A percentile compares a stretch with the other conserved stretches of the same genome.
phyloP scores from a whole-genome alignment of 352 stramenopile genomes.

The Phytophthora colocasiae region DNA sequence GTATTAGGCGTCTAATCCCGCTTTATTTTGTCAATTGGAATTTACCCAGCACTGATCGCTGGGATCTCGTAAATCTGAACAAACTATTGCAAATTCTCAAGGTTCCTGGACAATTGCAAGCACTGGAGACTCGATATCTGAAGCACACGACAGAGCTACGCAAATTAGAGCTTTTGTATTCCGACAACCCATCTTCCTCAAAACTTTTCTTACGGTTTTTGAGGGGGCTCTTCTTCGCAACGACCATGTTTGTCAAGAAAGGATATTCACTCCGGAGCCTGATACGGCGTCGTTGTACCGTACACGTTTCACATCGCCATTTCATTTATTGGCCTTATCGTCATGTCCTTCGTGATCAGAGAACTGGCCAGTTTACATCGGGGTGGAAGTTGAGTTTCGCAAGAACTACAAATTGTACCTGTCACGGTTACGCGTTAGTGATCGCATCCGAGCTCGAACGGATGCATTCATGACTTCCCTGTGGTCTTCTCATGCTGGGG shows the following conservation, averaged over 20 bases:
- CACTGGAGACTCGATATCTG: conserved; percentile 52
- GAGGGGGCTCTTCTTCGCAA: conserved; percentile 53
- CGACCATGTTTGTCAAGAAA: conserved; percentile 53
- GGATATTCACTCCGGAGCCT: conserved; percentile 48
- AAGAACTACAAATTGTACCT: conserved; percentile 68
- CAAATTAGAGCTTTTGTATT: conserved; percentile 55
- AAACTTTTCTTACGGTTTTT: conserved; percentile 41
- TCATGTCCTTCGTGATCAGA: conserved; percentile 60
- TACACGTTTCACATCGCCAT: conserved; percentile 53
- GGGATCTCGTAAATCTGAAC: conserved; percentile 58
- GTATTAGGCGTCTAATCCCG: conserved; percentile 43
- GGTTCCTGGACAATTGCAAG: conserved; percentile 17
- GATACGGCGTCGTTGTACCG: conserved; percentile 18
- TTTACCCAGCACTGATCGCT: neutral
- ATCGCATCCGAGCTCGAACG: conserved; percentile 40
- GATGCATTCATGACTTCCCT: conserved; percentile 59
- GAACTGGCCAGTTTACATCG: conserved; percentile 60
- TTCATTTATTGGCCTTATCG: conserved; percentile 46
- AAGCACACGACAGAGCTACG: conserved; percentile 52
- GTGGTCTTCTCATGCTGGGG: conserved; percentile 65
- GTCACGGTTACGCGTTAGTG: conserved; percentile 50
- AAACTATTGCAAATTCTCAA: conserved; percentile 57
- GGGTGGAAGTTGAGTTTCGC: conserved; percentile 70
- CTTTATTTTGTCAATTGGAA: neutral
- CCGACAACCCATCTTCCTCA: conserved; percentile 20